phyloP scores from a whole-genome alignment of 2,329 filamentous ascomycete species.

The Aspergillus floridensis region DNA sequence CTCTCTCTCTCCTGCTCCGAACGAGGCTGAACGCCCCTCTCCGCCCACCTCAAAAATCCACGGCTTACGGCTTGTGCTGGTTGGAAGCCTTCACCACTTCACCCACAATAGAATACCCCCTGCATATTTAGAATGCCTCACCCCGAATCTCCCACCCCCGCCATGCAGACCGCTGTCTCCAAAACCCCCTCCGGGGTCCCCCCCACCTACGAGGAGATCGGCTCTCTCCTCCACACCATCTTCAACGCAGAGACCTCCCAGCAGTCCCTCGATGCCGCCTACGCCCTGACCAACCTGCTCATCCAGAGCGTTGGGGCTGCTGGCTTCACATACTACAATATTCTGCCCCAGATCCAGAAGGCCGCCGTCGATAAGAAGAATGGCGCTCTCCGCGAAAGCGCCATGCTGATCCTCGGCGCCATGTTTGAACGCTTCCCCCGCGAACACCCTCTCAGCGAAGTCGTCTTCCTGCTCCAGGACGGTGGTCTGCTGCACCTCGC shows the following conservation, averaged over 20 bases:
- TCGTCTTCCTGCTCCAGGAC: constrained; percentile 78
- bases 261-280: constrained; percentile 66
- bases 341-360: constrained; percentile 66
- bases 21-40: not conserved
- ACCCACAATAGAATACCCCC: not conserved
- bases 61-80: not conserved
- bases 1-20: not conserved
- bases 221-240: constrained; percentile 62
- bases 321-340: constrained; percentile 60
- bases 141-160: constrained; percentile 38
- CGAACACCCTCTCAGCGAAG: constrained; percentile 74
- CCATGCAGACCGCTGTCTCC: constrained; percentile 48
- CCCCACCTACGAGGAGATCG: constrained; percentile 65
- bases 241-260: constrained; percentile 68
- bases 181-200: constrained; percentile 48
- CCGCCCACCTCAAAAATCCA: not conserved
- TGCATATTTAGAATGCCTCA: constrained; percentile 47
- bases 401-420: constrained; percentile 91
- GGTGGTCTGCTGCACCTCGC: constrained; percentile 68
- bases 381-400: constrained; percentile 77
- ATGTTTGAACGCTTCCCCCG: constrained; percentile 86
- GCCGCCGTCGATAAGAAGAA: constrained; percentile 93
- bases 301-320: constrained; percentile 64
- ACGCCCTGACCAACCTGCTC: constrained; percentile 62
- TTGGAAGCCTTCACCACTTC: not conserved